Conservation (phyloP, 345 rosid species). For the Eucalyptus caleyi region DNA sequence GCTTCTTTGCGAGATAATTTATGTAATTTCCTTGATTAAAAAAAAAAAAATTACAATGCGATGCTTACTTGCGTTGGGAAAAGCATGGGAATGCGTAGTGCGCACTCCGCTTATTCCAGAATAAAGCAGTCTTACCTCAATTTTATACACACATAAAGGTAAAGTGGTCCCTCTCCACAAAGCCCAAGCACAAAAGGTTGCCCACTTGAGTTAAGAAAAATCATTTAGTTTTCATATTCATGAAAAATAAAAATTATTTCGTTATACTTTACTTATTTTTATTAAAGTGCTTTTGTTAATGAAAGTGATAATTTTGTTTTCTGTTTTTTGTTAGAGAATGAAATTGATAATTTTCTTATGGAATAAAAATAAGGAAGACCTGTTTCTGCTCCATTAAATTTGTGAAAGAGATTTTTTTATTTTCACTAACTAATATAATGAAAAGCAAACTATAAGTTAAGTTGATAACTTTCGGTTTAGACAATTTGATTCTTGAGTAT, state of each 20-base stretch:
- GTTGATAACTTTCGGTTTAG: neutral
- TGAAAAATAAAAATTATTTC: neutral
- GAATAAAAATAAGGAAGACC: neutral
- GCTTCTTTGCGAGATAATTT: neutral
- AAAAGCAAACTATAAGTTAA: neutral
- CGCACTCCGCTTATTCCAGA: slow-evolving; percentile 36
- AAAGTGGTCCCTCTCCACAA: neutral
- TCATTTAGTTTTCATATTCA: neutral
- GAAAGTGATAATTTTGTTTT: neutral
- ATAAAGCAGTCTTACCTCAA: neutral
- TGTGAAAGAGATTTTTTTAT: neutral
- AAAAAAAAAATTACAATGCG: neutral
- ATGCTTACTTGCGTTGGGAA: neutral
- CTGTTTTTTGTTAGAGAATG: neutral
- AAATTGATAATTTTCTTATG: neutral
- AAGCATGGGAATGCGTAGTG: slow-evolving; percentile 31
- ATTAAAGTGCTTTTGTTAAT: neutral
- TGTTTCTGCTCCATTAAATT: no score
- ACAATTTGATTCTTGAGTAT: neutral
- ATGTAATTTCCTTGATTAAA: neutral
- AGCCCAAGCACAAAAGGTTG: neutral
- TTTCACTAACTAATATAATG: neutral
- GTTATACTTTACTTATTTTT: neutral
- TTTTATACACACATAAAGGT: neutral
- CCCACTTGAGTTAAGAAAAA: neutral